Evolutionary conservation across 2,329 filamentous ascomycete species (phyloP).

Genomic region (Harringtonia aguacate): DNA sequence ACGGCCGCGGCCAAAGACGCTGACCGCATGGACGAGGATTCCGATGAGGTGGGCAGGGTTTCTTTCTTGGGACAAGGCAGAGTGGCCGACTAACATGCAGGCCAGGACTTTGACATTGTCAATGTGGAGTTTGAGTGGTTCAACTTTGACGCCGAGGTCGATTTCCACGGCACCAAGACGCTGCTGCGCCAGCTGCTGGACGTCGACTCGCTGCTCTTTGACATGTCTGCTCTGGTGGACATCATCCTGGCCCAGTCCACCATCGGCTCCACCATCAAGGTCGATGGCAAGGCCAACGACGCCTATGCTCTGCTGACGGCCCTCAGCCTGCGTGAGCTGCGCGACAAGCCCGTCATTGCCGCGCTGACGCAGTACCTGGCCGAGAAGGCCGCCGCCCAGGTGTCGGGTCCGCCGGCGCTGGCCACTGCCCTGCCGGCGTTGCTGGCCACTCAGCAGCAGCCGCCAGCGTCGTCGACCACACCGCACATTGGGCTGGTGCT

Average conservation of each 20-base stretch:
- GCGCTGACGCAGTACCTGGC: slow-evolving; percentile 62
- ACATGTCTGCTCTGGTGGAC: slow-evolving; percentile 78
- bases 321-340: slow-evolving; percentile 71
- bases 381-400: slow-evolving; percentile 40
- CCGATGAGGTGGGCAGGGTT: slow-evolving; percentile 36
- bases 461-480: slow-evolving; percentile 17
- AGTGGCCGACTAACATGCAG: slow-evolving; percentile 11
- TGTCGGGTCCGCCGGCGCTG: slow-evolving; percentile 43
- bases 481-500: slow-evolving; percentile 70
- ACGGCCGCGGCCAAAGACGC: slow-evolving; percentile 13
- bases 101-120: slow-evolving; percentile 77
- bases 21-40: slow-evolving; percentile 32
- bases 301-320: slow-evolving; percentile 88
- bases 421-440: slow-evolving; percentile 28
- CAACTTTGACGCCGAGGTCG: slow-evolving; percentile 78
- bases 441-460: slow-evolving; percentile 25
- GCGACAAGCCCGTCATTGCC: slow-evolving; percentile 61
- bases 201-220: slow-evolving; percentile 72
- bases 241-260: slow-evolving; percentile 74
- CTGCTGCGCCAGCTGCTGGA: slow-evolving; percentile 89
- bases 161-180: slow-evolving; percentile 91
- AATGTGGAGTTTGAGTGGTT: slow-evolving; percentile 99
- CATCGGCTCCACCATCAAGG: slow-evolving; percentile 90
- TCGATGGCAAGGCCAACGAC: slow-evolving; percentile 88
- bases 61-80: not conserved